These are phyloP conservation scores for Tolypocladium tropicale DNA, from an alignment of 2,329 filamentous ascomycete species.

Conservation along the genomic window DNA sequence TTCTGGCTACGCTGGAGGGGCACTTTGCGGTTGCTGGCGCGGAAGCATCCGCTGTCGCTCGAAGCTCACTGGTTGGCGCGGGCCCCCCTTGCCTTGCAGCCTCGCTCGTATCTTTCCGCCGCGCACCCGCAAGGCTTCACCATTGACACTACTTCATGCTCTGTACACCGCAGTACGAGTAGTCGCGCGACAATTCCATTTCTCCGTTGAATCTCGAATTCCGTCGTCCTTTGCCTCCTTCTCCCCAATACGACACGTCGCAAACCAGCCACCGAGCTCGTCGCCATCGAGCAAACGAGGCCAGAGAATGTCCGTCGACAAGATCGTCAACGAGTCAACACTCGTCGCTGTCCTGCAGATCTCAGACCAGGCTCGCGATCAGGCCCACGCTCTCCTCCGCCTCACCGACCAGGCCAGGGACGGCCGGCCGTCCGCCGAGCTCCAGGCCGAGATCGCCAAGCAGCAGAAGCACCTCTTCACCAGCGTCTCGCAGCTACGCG, in stretches of 20 bases:
- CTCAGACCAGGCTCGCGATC: slow-evolving; percentile 62
- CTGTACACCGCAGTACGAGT: background rate
- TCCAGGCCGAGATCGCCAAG: slow-evolving; percentile 52
- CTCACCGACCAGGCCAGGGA: slow-evolving; percentile 36
- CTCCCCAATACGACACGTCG: background rate
- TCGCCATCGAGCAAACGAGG: background rate
- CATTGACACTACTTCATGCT: background rate
- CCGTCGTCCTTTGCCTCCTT: background rate
- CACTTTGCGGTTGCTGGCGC: no score
- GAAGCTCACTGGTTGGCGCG: background rate
- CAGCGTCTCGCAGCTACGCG: slow-evolving; percentile 69
- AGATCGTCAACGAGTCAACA: slow-evolving; percentile 30
- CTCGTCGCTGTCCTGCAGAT: slow-evolving; percentile 60
- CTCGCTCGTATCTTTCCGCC: background rate
- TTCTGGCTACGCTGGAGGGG: no score
- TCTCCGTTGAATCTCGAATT: no score
- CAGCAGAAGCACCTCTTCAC: slow-evolving; percentile 74
- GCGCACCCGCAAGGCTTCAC: background rate
- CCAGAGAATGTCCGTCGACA: slow-evolving; percentile 26
- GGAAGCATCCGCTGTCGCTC: no score
- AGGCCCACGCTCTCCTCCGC: slow-evolving; percentile 57
- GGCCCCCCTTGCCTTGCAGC: background rate
- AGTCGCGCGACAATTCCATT: no score
- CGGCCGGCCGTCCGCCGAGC: slow-evolving; percentile 31
- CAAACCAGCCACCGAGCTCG: background rate